Conservation (phyloP, 108 stramenopile species). For the Epithemia pelagica region DNA sequence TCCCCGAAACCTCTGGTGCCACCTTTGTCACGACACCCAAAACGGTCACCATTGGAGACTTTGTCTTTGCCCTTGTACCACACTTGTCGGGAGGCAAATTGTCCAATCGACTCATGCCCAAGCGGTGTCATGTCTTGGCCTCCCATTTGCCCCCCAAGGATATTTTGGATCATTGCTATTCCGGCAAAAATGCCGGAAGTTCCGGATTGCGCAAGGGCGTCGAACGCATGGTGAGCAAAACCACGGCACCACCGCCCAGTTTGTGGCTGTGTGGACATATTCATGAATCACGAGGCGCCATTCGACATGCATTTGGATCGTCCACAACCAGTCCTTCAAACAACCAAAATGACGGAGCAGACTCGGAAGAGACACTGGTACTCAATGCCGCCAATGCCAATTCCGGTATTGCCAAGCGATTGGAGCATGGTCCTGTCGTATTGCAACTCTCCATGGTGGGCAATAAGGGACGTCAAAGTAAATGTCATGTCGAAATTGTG, state of each 20-base stretch:
- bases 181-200: conserved; percentile 48
- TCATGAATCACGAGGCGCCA: conserved; percentile 59
- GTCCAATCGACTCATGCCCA: conserved; percentile 8
- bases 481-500: conserved; percentile 10
- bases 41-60: conserved; percentile 22
- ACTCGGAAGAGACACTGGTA: conserved; percentile 43
- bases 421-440: conserved; percentile 48
- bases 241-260: conserved; percentile 17
- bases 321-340: not conserved
- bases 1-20: conserved; percentile 43
- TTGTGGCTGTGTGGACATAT: conserved; percentile 75
- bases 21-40: conserved; percentile 35
- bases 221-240: conserved; percentile 13
- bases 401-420: conserved; percentile 45
- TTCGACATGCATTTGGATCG: conserved; percentile 22
- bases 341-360: not conserved
- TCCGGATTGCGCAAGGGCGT: conserved; percentile 38
- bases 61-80: conserved; percentile 37
- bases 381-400: conserved; percentile 78
- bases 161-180: conserved; percentile 46
- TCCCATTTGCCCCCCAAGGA: conserved; percentile 62
- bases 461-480: not conserved
- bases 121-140: conserved; percentile 50
- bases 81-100: not conserved
- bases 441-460: not conserved